Conservation (phyloP, 495 filamentous ascomycete genomes). For the Penicillium paradoxum region DNA sequence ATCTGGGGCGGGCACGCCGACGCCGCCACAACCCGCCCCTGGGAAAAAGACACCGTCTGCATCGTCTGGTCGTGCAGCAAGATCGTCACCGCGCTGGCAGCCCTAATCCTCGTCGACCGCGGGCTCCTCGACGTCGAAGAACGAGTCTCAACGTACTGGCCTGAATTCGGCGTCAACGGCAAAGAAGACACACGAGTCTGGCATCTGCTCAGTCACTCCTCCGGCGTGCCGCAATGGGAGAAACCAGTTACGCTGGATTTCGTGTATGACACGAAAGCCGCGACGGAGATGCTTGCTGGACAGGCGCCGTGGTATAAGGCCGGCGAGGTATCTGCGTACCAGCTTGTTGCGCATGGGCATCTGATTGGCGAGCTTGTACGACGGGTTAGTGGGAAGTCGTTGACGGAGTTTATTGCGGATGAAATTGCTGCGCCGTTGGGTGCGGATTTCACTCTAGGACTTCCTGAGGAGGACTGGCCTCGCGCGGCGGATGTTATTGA, state of each 20-base stretch:
- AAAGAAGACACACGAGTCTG: conserved; percentile 37
- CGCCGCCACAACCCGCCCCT: conserved; percentile 21
- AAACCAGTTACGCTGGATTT: conserved; percentile 23
- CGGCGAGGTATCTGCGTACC: conserved; percentile 37
- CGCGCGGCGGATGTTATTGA: conserved; percentile 28
- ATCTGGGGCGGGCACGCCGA: conserved; percentile 44
- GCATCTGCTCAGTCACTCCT: conserved; percentile 39
- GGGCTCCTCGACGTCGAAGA: conserved; percentile 35
- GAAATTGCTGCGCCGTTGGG: conserved; percentile 33
- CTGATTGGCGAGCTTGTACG: conserved; percentile 37
- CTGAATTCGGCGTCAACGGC: conserved; percentile 40
- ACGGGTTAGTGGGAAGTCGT: conserved; percentile 31
- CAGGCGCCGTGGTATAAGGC: conserved; percentile 44
- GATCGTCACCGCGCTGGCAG: conserved; percentile 33
- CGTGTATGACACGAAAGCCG: conserved; percentile 21
- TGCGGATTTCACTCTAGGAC: conserved; percentile 39
- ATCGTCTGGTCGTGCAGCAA: conserved; percentile 42
- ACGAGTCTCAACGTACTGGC: conserved; percentile 42
- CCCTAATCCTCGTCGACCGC: conserved; percentile 35
- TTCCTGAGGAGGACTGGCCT: conserved; percentile 25
- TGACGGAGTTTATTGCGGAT: conserved; percentile 38
- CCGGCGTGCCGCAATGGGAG: conserved; percentile 36
- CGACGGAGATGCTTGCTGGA: conserved; percentile 30
- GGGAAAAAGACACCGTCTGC: conserved; percentile 37
- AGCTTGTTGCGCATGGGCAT: conserved; percentile 34